Percentiles rank a stretch among this genome's conserved stretches.
Conservation (phyloP, 2,329 filamentous ascomycete genomes). For the Alternaria atra region DNA sequence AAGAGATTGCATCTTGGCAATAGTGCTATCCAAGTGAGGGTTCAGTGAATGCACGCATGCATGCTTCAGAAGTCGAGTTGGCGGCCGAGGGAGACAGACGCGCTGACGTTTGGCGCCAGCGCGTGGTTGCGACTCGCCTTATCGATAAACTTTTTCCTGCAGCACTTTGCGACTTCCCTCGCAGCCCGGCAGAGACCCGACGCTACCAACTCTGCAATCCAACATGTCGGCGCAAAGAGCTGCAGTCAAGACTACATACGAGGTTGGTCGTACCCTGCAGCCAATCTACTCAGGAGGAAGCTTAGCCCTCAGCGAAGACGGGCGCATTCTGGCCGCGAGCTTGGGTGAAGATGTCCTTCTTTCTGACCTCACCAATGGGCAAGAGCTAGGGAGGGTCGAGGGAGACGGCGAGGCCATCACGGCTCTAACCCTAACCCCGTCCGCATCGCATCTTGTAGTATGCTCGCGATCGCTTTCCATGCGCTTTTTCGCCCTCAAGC, state of each 20-base stretch:
- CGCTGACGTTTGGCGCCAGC: slow-evolving; percentile 25
- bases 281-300: slow-evolving; percentile 95
- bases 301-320: slow-evolving; percentile 81
- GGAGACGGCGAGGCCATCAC: slow-evolving; percentile 79
- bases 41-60: too few species aligned
- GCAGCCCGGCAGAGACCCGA: slow-evolving; percentile 3
- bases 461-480: slow-evolving; percentile 97
- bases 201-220: background rate
- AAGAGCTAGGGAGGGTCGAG: slow-evolving; percentile 84
- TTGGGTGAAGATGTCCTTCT: slow-evolving; percentile 92
- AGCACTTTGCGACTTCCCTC: slow-evolving; percentile 21
- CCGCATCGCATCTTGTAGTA: slow-evolving; percentile 84
- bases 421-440: slow-evolving; percentile 80
- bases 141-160: slow-evolving; percentile 50
- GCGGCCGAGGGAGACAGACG: slow-evolving; percentile 11
- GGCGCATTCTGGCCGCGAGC: slow-evolving; percentile 83
- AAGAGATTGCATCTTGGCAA: background rate
- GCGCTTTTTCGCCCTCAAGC: slow-evolving; percentile 82
- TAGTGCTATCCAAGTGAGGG: too few species aligned
- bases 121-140: slow-evolving; percentile 23
- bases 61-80: background rate
- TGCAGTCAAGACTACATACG: slow-evolving; percentile 84
- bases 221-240: slow-evolving; percentile 60
- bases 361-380: slow-evolving; percentile 83
- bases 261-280: slow-evolving; percentile 81